Base-by-base conservation (phyloP, 306 rosid genomes). In the Rosa multiflora region DNA sequence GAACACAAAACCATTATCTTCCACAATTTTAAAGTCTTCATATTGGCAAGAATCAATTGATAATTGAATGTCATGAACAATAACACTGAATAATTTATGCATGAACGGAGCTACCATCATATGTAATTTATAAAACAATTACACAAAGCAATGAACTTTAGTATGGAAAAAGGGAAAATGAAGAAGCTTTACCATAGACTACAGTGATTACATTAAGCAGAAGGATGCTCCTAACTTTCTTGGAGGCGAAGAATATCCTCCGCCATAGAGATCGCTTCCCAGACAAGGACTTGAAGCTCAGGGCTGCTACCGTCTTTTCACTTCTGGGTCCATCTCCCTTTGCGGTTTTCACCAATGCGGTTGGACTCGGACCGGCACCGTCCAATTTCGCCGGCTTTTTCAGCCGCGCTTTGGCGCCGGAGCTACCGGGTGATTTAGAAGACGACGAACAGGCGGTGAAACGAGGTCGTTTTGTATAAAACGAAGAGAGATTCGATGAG, bases 201-300 rank as follows among this genome's bases (percentile, higher is more conserved):
- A 90, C 32, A 29, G 97, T 80, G 69, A 90, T 74, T 66, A 84
- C 72, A 70, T 92, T 92, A 67, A 92, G 93, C 84, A 92, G 76
- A 79, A 92, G 75, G 52, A 92, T 83, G 88, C 93, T 87, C 79
- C 90, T 84, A 46, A 86, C 84, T 86, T 86, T 92, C 82, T 79
- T 88, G 52, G 94, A 89, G 0, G 92, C 85, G 76, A 85, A 87
- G 43, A 85, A 79, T 47, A 88, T 84, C 79, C 90, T 82, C 75
- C 85, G 79, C 91, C 85, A 81, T 17, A 88, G 80, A 69, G 84
- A 70, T 80, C 82, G 85, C 17, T 72, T 83, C 39, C 84, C 82
- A n/a, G 81, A 83, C 49, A 82, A 70, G 10, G 94, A 73, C 55
- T 80, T 85, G 11, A 86, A 76, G 73, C 73, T 83, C 40, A 56